These are phyloP conservation scores for Gyrodon lividus DNA, from an alignment of 768 basidiomycete species.

Conservation along the genomic window DNA sequence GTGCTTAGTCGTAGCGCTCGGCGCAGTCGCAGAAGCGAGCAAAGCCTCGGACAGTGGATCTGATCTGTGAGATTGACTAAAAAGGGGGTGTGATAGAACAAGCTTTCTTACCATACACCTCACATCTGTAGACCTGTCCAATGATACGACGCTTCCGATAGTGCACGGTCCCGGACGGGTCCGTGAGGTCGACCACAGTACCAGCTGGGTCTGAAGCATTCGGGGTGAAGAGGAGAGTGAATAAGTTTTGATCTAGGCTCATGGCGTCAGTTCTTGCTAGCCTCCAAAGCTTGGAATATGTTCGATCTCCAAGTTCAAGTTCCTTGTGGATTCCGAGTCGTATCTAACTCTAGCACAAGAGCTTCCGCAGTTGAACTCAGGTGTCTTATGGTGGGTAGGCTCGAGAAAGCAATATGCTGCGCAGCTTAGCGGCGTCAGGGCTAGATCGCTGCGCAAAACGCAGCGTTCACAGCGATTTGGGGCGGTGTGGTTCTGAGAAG, in stretches of 20 bases:
- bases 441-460: too few species aligned
- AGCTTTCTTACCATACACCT: slow-evolving; percentile 58
- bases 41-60: slow-evolving; percentile 73
- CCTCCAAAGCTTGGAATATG: too few species aligned
- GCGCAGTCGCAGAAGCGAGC: slow-evolving; percentile 66
- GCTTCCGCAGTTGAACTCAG: too few species aligned
- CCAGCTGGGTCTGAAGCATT: slow-evolving; percentile 53
- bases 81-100: neutral
- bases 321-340: too few species aligned
- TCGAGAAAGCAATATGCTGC: too few species aligned
- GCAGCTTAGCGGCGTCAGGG: too few species aligned
- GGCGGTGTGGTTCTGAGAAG: too few species aligned
- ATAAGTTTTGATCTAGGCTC: slow-evolving; percentile 85
- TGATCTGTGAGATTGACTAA: slow-evolving; percentile 26
- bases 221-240: slow-evolving; percentile 69
- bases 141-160: slow-evolving; percentile 69
- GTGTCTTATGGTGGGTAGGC: too few species aligned
- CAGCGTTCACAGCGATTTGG: too few species aligned
- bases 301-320: too few species aligned
- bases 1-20: slow-evolving; percentile 61
- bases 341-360: too few species aligned
- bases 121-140: slow-evolving; percentile 56
- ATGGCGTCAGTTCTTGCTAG: slow-evolving; percentile 35
- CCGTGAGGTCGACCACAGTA: slow-evolving; percentile 64
- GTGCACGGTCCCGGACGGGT: slow-evolving; percentile 59